Evolutionary conservation across 495 filamentous ascomycete genomes (phyloP).

Genomic region (Tuber borchii): DNA sequence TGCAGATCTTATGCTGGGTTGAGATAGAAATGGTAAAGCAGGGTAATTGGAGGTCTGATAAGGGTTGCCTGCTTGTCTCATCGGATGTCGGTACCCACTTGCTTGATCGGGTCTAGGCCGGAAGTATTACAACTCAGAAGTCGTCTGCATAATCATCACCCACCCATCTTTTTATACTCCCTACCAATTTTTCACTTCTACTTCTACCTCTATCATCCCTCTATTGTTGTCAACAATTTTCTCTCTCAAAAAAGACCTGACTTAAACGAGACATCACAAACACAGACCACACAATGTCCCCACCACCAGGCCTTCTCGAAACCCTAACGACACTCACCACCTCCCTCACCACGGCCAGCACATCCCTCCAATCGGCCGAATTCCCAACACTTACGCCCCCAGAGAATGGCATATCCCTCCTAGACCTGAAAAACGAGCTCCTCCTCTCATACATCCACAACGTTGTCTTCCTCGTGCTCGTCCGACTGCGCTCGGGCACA

Average conservation of each 20-base stretch:
- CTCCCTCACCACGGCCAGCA: constrained; percentile 56
- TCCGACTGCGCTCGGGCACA: constrained; percentile 58
- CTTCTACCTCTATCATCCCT: neutral
- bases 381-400: constrained; percentile 54
- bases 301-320: constrained; percentile 56
- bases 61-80: neutral
- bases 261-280: neutral
- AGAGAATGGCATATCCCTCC: constrained; percentile 81
- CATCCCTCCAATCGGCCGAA: constrained; percentile 61
- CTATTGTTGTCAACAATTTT: neutral
- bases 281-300: constrained; percentile 24
- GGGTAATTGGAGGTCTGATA: neutral
- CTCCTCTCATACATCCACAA: constrained; percentile 94
- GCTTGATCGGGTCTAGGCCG: neutral
- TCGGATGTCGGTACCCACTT: neutral
- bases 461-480: constrained; percentile 76
- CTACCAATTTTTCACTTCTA: neutral
- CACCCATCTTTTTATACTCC: neutral
- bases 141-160: neutral
- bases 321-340: constrained; percentile 50
- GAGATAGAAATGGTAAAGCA: neutral
- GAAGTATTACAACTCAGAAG: too few species aligned
- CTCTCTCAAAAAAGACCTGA: neutral
- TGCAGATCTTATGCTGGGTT: neutral
- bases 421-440: constrained; percentile 91